Evolutionary conservation across 1,139 yeast species (phyloP).

Genomic region (Taphrina betulina): DNA sequence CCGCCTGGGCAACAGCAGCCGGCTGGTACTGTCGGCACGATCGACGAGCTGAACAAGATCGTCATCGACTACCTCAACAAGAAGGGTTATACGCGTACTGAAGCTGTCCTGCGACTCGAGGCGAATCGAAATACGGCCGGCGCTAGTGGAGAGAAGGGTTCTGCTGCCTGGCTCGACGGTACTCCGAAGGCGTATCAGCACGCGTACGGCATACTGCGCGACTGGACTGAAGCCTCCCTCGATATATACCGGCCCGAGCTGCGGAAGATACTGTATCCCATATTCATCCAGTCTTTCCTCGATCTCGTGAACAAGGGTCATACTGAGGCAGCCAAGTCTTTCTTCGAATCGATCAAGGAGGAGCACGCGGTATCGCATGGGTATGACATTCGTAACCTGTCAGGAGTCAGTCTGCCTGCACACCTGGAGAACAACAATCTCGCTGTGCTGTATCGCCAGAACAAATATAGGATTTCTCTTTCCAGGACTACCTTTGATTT

Average conservation of each 20-base stretch:
- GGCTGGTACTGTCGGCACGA: constrained; percentile 26
- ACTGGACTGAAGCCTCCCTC: constrained; percentile 88
- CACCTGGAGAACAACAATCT: constrained; percentile 80
- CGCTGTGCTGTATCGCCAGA: constrained; percentile 69
- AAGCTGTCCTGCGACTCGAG: constrained; percentile 88
- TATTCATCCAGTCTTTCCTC: constrained; percentile 82
- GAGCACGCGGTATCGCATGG: constrained; percentile 80
- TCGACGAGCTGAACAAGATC: constrained; percentile 70
- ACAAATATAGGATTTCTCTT: constrained; percentile 71
- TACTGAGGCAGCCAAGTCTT: constrained; percentile 59
- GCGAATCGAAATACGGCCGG: constrained; percentile 42
- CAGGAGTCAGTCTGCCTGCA: constrained; percentile 72
- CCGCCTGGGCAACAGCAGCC: constrained; percentile 27
- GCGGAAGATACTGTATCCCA: constrained; percentile 77
- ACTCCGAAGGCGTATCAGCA: constrained; percentile 72
- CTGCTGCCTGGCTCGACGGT: constrained; percentile 43
- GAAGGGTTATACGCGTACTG: constrained; percentile 91
- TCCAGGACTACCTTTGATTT: constrained; percentile 84
- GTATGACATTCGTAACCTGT: constrained; percentile 67
- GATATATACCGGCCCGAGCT: constrained; percentile 85
- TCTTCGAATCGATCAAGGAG: constrained; percentile 68
- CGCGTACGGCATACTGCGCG: constrained; percentile 75
- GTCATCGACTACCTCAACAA: constrained; percentile 88
- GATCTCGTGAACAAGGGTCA: constrained; percentile 50
- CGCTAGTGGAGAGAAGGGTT: constrained; percentile 34